Conservation (phyloP, 2,329 filamentous ascomycete species). For the Neopestalotiopsis sp. region DNA sequence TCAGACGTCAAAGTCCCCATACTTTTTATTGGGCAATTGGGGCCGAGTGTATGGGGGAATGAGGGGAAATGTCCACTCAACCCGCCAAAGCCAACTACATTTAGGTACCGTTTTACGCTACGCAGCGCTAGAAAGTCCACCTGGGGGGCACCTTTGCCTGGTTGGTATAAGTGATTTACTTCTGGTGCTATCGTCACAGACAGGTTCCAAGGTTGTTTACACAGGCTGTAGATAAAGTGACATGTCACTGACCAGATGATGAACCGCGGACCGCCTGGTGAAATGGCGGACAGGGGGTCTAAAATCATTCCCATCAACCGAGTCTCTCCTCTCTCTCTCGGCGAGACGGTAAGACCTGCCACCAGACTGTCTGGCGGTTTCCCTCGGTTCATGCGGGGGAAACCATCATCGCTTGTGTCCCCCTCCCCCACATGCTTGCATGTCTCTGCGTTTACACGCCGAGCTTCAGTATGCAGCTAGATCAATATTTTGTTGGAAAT, state of each 20-base stretch:
- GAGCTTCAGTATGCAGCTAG: slow-evolving; percentile 13
- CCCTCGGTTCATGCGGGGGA: slow-evolving; percentile 39
- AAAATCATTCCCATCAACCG: not conserved
- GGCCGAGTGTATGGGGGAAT: slow-evolving; percentile 9
- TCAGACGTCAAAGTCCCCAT: not conserved
- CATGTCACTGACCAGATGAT: not conserved
- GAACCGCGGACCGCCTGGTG: not conserved
- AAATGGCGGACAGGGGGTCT: not conserved
- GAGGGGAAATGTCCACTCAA: slow-evolving; percentile 6
- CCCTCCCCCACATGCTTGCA: slow-evolving; percentile 7
- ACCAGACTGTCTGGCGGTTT: slow-evolving; percentile 26
- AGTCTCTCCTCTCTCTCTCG: not conserved
- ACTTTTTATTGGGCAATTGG: slow-evolving; percentile 13
- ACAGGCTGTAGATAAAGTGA: not conserved
- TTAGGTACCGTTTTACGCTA: not conserved
- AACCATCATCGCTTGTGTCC: not conserved
- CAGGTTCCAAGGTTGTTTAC: not conserved
- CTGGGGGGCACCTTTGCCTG: not conserved
- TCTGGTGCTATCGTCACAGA: not conserved
- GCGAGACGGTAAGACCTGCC: too few species aligned
- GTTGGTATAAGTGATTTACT: not conserved
- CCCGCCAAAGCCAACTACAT: not conserved
- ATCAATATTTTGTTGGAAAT: not conserved
- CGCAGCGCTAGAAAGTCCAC: not conserved
- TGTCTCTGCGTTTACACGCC: not conserved